phyloP scores from a whole-genome alignment of 495 filamentous ascomycete species.

The Cairneyella variabilis region DNA sequence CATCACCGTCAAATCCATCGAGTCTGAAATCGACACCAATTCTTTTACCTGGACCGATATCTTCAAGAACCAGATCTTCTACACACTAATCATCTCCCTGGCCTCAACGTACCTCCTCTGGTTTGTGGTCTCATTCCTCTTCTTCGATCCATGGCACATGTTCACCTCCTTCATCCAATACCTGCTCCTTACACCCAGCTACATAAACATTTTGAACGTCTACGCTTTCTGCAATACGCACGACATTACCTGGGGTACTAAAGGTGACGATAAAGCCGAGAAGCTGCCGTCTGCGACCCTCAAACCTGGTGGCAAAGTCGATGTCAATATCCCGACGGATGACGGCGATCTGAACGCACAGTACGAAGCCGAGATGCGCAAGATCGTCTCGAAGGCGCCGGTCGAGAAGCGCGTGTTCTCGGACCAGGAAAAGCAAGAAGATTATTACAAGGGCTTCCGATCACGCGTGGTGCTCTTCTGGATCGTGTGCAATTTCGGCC shows the following conservation, averaged over 20 bases:
- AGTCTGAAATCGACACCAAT: conserved; percentile 54
- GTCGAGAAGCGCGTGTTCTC: conserved; percentile 59
- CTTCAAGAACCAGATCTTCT: conserved; percentile 85
- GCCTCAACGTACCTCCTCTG: conserved; percentile 92
- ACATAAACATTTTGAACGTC: conserved; percentile 95
- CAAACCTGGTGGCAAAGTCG: conserved; percentile 88
- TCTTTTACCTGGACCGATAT: conserved; percentile 65
- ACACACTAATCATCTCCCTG: conserved; percentile 87
- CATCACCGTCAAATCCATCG: conserved; percentile 85
- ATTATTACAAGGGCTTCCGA: conserved; percentile 96
- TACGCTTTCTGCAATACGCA: conserved; percentile 98
- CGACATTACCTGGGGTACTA: conserved; percentile 96
- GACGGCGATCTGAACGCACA: conserved; percentile 78
- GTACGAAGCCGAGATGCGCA: conserved; percentile 79
- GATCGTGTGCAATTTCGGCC: conserved; percentile 94
- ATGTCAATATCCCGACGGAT: conserved; percentile 88
- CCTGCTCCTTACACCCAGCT: conserved; percentile 88
- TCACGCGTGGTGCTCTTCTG: conserved; percentile 87
- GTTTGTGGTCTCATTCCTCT: conserved; percentile 86
- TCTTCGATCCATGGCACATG: conserved; percentile 99
- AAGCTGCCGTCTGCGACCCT: conserved; percentile 76
- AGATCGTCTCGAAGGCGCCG: conserved; percentile 65
- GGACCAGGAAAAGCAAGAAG: conserved; percentile 79
- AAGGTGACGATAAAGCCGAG: conserved; percentile 86
- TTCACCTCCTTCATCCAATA: conserved; percentile 96